These are phyloP conservation scores for Phytophthora citricola DNA, from an alignment of 352 stramenopile species.

Conservation along the genomic window DNA sequence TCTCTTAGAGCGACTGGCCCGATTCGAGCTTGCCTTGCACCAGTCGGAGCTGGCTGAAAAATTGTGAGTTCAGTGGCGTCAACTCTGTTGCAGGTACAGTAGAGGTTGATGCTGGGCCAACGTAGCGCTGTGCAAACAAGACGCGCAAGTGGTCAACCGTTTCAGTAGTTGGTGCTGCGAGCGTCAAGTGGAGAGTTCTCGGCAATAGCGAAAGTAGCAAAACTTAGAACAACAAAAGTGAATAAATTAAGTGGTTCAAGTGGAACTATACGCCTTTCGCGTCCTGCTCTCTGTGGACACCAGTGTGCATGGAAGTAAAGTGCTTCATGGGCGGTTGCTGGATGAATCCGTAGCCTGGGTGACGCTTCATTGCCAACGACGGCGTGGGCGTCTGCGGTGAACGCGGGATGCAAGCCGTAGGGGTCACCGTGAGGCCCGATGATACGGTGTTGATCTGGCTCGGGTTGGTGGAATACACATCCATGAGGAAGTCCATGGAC, in stretches of 20 bases:
- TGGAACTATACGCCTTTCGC: slow-evolving; percentile 29
- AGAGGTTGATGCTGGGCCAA: slow-evolving; percentile 5
- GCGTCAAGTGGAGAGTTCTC: neutral
- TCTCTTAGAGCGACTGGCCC: slow-evolving; percentile 9
- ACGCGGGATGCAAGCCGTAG: slow-evolving; percentile 33
- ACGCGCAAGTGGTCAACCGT: slow-evolving; percentile 13
- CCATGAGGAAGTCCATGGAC: slow-evolving; percentile 88
- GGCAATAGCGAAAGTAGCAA: slow-evolving; percentile 4
- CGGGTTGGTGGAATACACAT: slow-evolving; percentile 66
- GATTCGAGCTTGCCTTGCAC: slow-evolving; percentile 2
- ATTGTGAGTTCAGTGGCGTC: slow-evolving; percentile 12
- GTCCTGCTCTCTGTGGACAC: slow-evolving; percentile 26
- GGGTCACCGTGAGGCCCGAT: slow-evolving; percentile 28
- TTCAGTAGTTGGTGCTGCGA: slow-evolving; percentile 15
- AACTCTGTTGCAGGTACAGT: slow-evolving; percentile 2
- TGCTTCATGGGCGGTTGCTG: slow-evolving; percentile 23
- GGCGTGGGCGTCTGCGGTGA: slow-evolving; percentile 28
- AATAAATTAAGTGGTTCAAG: slow-evolving; percentile 44
- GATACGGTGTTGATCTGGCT: slow-evolving; percentile 38
- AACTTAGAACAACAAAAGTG: slow-evolving; percentile 26
- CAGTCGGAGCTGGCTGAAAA: slow-evolving; percentile 9
- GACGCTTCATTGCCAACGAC: slow-evolving; percentile 28
- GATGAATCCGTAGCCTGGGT: slow-evolving; percentile 18
- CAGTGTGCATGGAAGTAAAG: slow-evolving; percentile 13
- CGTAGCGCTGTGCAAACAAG: slow-evolving; percentile 14